Conservation (phyloP, 805 yeast genomes). For the Wilhelminamyces savonicus region DNA sequence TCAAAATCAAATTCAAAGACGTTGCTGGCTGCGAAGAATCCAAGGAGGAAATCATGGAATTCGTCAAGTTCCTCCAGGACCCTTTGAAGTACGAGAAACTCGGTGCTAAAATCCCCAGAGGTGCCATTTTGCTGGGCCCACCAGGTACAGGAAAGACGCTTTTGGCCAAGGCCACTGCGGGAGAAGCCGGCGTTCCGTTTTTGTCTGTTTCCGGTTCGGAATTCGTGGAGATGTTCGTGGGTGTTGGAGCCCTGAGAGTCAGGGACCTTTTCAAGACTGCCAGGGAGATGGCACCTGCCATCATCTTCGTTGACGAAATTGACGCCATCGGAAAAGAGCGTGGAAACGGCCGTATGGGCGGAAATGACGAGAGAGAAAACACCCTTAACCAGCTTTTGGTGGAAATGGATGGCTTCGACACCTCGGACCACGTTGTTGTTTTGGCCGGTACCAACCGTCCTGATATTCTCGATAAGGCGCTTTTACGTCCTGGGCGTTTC, state of each 20-base stretch:
- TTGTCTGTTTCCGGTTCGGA: constrained; percentile 90
- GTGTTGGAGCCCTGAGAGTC: constrained; percentile 93
- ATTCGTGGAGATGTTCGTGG: constrained; percentile 95
- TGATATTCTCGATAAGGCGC: constrained; percentile 83
- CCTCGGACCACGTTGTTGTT: constrained; percentile 87
- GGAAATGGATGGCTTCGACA: constrained; percentile 91
- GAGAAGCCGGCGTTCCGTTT: constrained; percentile 94
- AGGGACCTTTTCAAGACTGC: constrained; percentile 90
- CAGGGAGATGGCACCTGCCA: constrained; percentile 83
- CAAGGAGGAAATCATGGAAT: constrained; percentile 92
- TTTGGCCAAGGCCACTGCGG: constrained; percentile 92
- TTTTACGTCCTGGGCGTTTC: constrained; percentile 91
- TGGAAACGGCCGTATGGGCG: constrained; percentile 64
- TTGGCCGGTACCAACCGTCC: constrained; percentile 93
- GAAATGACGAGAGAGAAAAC: constrained; percentile 91
- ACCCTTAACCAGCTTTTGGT: constrained; percentile 88
- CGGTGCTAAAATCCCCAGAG: constrained; percentile 94
- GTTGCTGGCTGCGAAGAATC: constrained; percentile 96
- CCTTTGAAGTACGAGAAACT: constrained; percentile 79
- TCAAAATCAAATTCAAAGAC: constrained; percentile 76
- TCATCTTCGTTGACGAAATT: constrained; percentile 88
- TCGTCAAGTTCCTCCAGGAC: constrained; percentile 80
- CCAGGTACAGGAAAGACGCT: constrained; percentile 97
- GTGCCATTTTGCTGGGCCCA: constrained; percentile 90
- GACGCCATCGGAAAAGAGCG: constrained; percentile 93